These are phyloP conservation scores for Cavenderia fasciculata DNA, from an alignment of 78 protist genomes.

Conservation along the genomic window DNA sequence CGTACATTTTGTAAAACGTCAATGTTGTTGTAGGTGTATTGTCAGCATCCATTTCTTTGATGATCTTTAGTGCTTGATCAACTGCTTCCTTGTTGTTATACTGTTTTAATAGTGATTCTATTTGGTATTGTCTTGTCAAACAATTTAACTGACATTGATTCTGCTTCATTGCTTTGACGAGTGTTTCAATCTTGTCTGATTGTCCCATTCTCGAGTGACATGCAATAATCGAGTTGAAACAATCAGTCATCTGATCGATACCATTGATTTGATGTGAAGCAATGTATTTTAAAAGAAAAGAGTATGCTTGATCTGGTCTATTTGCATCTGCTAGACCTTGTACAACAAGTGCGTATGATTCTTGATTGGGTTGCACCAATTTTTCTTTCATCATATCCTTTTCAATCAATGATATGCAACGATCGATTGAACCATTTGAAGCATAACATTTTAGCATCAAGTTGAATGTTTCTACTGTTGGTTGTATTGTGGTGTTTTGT, in stretches of 20 bases:
- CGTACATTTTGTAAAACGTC: slow-evolving; percentile 13
- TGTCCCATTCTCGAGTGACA: slow-evolving; percentile 27
- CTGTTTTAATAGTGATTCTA: slow-evolving; percentile 10
- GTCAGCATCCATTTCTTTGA: not conserved
- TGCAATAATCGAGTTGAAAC: slow-evolving; percentile 13
- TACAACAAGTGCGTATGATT: not conserved
- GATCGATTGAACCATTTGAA: not conserved
- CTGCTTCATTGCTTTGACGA: not conserved
- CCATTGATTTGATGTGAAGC: not conserved
- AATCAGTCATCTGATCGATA: not conserved
- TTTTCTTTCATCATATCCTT: not conserved
- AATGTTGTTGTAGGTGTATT: slow-evolving; percentile 9
- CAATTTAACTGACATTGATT: not conserved
- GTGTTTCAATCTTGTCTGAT: not conserved
- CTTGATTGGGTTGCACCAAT: too few relatives aligned
- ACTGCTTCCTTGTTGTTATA: not conserved
- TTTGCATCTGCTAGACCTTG: slow-evolving; percentile 16
- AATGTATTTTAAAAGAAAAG: not conserved
- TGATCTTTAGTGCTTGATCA: too few relatives aligned
- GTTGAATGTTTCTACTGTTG: not conserved
- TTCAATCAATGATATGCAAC: not conserved
- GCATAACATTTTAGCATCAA: slow-evolving; percentile 13
- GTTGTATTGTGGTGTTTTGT: too few relatives aligned
- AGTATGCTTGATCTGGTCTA: slow-evolving; percentile 26
- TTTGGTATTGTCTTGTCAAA: slow-evolving; percentile 28